Evolutionary conservation across 2,329 filamentous ascomycete genomes (phyloP), one percentile per base, ranked within the genome.

Genomic region (Ceratocystis lukuohia): DNA sequence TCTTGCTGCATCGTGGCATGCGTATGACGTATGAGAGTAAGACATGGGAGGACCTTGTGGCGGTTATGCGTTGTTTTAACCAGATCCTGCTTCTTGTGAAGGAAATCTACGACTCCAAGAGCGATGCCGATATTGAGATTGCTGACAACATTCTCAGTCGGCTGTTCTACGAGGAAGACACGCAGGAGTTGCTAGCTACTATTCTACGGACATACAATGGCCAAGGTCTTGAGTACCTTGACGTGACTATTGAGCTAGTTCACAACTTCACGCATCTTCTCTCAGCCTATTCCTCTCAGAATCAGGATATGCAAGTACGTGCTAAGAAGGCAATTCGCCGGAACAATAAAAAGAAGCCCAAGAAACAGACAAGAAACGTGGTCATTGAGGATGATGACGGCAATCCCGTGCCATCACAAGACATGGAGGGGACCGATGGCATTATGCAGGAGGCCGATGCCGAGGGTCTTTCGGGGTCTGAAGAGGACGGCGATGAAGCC

Each of bases 141-240:
- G 93, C 94, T 0, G 93, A 99, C 74, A 99, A 99, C 71, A 96
- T 96, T 12, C 84, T 96, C 64, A 95, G 88, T 71, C 89, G 93
- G 69, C 90, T 99, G n/a, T 99, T 99, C 74, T 99, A 99, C 76
- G 94, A 99, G 75, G 91, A 97, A 73, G 84, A 89, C 0, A 96
- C 92, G 0, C 92, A 99, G 72, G 93, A 99, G 69, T 82, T 89
- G 28, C 84, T 99, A 64, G 83, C 93, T 37, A 84, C 86, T 68
- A 88, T 96, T 65, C 80, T 93, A 0, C 82, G 88, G 69, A 87
- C 83, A n/a, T 97, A 95, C 77, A 96, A 95, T 70, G 90, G 93
- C 68, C 94, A 97, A 76, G 89, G 90, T 0, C 94, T 96, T 71
- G 89, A 91, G 66, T 99, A 96, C 71, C 81, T 99, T 1, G 92